Evolutionary conservation across 805 yeast genomes (phyloP), one percentile per base, ranked within the genome.

Genomic region (Candida nemodendra): DNA sequence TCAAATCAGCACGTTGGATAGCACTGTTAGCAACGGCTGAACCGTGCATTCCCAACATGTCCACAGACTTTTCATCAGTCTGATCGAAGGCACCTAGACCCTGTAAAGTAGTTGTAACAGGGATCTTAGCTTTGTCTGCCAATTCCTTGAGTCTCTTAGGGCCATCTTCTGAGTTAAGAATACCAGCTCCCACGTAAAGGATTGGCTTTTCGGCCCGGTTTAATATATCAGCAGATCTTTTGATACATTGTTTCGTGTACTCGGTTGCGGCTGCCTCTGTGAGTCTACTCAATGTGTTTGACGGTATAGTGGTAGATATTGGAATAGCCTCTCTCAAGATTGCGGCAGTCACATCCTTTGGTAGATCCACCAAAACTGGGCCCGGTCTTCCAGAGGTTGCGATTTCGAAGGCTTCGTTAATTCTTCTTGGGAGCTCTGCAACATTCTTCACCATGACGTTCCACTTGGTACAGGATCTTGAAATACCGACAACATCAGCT

Each of bases 11-110:
- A 42, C 79, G 73, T 71, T 93, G 99, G 52, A 93, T 83, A 36
- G 98, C 95, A 57, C 84, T 62, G 73, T 93, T 93, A 52, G 99
- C 99, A 54, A 89, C 88, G 34, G 89, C 96, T 44, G 81, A 76
- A 49, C 99, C 99, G 66, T 93, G 99, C 99, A 93, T 93, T 55
- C 99, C 99, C 51, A 93, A 76, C 95, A 93, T 88, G 65, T 91
- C 96, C 50, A 93, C 68, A 18, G 96, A 83, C 65, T 89, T 88
- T 48, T 81, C 81, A 66, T 90, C 95, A 46, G 73, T 76, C 70
- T 93, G 98, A 66, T 93, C 96, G 57, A 82, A 93, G 7, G 95
- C 85, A 53, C 99, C 99, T 48, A 93, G 74, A 40, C 85, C 97
- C 67, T 90, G 98, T 41, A 93, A 63, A 36, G 97, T 85, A 18